phyloP scores from a whole-genome alignment of 352 stramenopile genomes.

The Detonula confervacea region DNA sequence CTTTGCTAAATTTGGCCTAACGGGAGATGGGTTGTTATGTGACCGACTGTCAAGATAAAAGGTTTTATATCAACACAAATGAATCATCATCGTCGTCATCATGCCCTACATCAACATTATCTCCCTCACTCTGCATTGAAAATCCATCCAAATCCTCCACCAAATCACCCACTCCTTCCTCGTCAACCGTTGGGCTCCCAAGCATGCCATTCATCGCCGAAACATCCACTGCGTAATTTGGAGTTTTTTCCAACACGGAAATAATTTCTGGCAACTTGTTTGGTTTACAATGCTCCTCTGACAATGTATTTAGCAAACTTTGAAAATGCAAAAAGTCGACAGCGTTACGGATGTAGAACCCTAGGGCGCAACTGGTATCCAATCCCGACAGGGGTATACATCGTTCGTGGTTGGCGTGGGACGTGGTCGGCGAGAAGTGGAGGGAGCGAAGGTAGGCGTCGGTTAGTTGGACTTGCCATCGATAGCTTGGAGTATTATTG shows the following conservation, averaged over 20 bases:
- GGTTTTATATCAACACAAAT: constrained; percentile 58
- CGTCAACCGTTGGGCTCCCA: not conserved
- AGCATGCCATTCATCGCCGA: constrained; percentile 68
- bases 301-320: constrained; percentile 43
- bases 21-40: too few relatives aligned
- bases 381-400: constrained; percentile 78
- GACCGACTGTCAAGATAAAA: too few relatives aligned
- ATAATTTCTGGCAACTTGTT: constrained; percentile 68
- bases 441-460: constrained; percentile 76
- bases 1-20: too few relatives aligned
- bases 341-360: constrained; percentile 90
- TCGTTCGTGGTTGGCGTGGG: constrained; percentile 81
- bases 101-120: not conserved
- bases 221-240: constrained; percentile 76
- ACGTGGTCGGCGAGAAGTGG: constrained; percentile 63
- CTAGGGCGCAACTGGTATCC: constrained; percentile 92
- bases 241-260: constrained; percentile 64
- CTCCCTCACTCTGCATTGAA: constrained; percentile 39
- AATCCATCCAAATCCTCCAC: constrained; percentile 45
- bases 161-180: not conserved
- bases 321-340: constrained; percentile 69
- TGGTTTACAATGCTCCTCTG: constrained; percentile 31
- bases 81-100: constrained; percentile 51
- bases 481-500: constrained; percentile 80
- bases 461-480: constrained; percentile 51